These are phyloP conservation scores for Cercospora janseana DNA, from an alignment of 2,329 filamentous ascomycete genomes.

Conservation along the genomic window DNA sequence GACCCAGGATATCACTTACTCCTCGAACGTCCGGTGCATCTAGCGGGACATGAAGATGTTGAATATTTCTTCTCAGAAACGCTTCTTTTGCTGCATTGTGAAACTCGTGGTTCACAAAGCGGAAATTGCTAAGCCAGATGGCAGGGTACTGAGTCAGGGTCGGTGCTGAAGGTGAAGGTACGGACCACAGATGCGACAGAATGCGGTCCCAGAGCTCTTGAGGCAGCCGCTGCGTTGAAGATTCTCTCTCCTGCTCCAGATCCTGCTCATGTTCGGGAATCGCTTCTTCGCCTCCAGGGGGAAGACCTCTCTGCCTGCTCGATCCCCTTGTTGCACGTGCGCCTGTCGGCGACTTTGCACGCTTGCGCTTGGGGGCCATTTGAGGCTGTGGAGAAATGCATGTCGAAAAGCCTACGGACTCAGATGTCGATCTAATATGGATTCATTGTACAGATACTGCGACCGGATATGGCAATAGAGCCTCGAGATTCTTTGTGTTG, in stretches of 20 bases:
- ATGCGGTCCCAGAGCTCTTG: slow-evolving; percentile 2
- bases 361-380: too few species aligned
- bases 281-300: not conserved
- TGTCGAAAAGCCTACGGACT: too few species aligned
- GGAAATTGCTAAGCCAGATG: not conserved
- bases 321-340: too few species aligned
- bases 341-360: too few species aligned
- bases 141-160: not conserved
- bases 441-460: too few species aligned
- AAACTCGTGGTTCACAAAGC: not conserved
- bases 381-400: too few species aligned
- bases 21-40: not conserved
- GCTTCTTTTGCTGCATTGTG: not conserved
- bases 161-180: not conserved
- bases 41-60: not conserved
- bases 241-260: not conserved
- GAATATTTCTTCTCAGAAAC: not conserved
- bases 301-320: too few species aligned
- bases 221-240: not conserved
- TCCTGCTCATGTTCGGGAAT: not conserved
- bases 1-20: not conserved
- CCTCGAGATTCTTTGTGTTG: too few species aligned
- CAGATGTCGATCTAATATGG: too few species aligned
- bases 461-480: too few species aligned
- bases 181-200: not conserved